Evolutionary conservation across 2,329 filamentous ascomycete genomes (phyloP).

Genomic region (Penicillium sp.): DNA sequence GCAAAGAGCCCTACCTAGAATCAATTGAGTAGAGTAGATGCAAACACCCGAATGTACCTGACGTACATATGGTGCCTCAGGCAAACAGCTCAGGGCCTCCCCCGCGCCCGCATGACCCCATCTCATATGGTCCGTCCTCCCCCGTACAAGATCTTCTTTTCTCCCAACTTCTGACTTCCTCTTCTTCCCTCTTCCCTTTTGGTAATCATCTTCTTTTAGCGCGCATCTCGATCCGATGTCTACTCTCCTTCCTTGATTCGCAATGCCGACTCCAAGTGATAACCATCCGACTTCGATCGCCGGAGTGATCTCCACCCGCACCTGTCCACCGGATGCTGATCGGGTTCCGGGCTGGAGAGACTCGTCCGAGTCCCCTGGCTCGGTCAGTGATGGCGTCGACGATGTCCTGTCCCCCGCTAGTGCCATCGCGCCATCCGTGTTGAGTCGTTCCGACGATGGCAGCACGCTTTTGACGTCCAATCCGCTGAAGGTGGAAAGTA

Average conservation of each 20-base stretch:
- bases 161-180: conserved; percentile 8
- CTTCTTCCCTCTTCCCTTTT: conserved; percentile 4
- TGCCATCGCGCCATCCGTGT: conserved; percentile 22
- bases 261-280: conserved; percentile 50
- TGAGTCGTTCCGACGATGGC: conserved; percentile 29
- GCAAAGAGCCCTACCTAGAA: background rate
- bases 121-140: conserved; percentile 23
- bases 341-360: conserved; percentile 33
- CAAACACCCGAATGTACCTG: conserved; percentile 6
- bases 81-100: conserved; percentile 25
- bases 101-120: conserved; percentile 41
- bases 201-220: conserved; percentile 9
- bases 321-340: conserved; percentile 49
- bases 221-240: conserved; percentile 32
- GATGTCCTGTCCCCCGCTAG: conserved; percentile 26
- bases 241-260: conserved; percentile 32
- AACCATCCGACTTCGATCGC: conserved; percentile 43
- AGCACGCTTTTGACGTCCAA: conserved; percentile 24
- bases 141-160: conserved; percentile 9
- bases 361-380: conserved; percentile 25
- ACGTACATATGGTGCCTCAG: conserved; percentile 20
- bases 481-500: conserved; percentile 27
- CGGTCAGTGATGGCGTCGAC: conserved; percentile 26
- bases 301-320: conserved; percentile 43
- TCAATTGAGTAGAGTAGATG: background rate